These are phyloP conservation scores for Penicillium lagena DNA, from an alignment of 495 filamentous ascomycete species.

Conservation along the genomic window DNA sequence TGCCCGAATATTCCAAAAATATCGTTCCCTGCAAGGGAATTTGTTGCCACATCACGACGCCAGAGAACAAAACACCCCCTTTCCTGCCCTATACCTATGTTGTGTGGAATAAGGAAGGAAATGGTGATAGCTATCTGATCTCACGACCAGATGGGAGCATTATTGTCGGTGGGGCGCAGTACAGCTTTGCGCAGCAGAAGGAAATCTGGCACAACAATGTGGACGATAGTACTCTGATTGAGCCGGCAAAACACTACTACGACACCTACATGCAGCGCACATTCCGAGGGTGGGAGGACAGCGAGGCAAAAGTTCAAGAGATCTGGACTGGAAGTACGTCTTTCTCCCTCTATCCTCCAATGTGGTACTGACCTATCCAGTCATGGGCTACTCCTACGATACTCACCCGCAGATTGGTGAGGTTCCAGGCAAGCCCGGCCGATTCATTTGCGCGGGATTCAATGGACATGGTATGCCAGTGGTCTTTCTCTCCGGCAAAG, in stretches of 20 bases:
- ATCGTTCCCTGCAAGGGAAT: constrained; percentile 53
- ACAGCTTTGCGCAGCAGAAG: constrained; percentile 41
- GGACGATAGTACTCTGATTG: constrained; percentile 48
- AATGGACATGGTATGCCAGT: constrained; percentile 53
- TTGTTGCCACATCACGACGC: constrained; percentile 60
- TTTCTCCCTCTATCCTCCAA: neutral
- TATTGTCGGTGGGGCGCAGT: constrained; percentile 57
- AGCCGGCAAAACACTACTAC: constrained; percentile 50
- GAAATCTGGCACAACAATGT: constrained; percentile 48
- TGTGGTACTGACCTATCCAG: constrained; percentile 3
- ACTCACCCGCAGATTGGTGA: constrained; percentile 42
- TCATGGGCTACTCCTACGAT: constrained; percentile 43
- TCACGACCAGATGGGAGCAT: constrained; percentile 64
- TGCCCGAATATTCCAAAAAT: constrained; percentile 47
- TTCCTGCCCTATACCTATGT: constrained; percentile 19
- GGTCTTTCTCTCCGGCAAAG: constrained; percentile 38
- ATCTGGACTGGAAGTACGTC: constrained; percentile 44
- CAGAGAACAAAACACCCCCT: constrained; percentile 42
- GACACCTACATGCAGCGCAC: constrained; percentile 49
- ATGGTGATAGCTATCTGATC: constrained; percentile 52
- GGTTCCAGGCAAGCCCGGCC: constrained; percentile 35
- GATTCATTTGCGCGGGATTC: constrained; percentile 47
- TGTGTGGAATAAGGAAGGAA: constrained; percentile 10
- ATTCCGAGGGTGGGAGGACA: constrained; percentile 42
- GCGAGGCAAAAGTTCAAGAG: constrained; percentile 31